Evolutionary conservation across 345 rosid species (phyloP).

Genomic region (Melastoma malabathricum): DNA sequence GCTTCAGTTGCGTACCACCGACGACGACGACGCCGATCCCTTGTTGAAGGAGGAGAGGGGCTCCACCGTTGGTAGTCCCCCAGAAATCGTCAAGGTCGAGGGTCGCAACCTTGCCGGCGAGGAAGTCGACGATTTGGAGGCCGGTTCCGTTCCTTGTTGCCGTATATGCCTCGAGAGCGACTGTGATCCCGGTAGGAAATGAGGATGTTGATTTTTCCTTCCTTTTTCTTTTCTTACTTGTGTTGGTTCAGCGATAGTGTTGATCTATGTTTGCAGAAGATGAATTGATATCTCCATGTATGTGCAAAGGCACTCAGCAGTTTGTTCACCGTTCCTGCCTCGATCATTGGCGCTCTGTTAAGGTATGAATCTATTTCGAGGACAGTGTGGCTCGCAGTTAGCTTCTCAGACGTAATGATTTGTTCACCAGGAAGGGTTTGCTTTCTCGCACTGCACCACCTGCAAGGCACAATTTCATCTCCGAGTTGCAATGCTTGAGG

Average conservation of each 20-base stretch:
- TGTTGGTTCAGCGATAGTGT: neutral
- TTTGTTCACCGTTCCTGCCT: constrained; percentile 79
- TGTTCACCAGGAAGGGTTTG: constrained; percentile 68
- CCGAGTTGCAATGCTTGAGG: constrained; percentile 59
- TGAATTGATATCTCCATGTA: constrained; percentile 92
- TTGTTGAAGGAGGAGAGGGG: constrained; percentile 27
- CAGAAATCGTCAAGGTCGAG: constrained; percentile 28
- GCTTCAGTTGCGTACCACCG: constrained; percentile 29
- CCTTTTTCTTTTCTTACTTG: neutral
- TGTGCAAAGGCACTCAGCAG: constrained; percentile 96
- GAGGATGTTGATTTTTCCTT: neutral
- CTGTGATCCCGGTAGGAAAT: constrained; percentile 36
- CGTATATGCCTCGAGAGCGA: constrained; percentile 95
- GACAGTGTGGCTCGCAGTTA: neutral
- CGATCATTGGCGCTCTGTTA: constrained; percentile 83
- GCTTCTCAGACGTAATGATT: neutral
- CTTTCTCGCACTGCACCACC: constrained; percentile 88
- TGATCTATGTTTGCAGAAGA: constrained; percentile 31
- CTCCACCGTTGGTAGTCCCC: constrained; percentile 21
- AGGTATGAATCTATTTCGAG: constrained; percentile 15
- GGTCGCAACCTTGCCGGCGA: neutral
- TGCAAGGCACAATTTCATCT: constrained; percentile 86
- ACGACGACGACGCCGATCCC: constrained; percentile 62
- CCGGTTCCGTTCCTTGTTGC: constrained; percentile 54
- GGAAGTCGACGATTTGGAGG: constrained; percentile 46